These are phyloP conservation scores for Tripterygium wilfordii DNA, from an alignment of 177 flowering plant genomes.

Conservation along the genomic window DNA sequence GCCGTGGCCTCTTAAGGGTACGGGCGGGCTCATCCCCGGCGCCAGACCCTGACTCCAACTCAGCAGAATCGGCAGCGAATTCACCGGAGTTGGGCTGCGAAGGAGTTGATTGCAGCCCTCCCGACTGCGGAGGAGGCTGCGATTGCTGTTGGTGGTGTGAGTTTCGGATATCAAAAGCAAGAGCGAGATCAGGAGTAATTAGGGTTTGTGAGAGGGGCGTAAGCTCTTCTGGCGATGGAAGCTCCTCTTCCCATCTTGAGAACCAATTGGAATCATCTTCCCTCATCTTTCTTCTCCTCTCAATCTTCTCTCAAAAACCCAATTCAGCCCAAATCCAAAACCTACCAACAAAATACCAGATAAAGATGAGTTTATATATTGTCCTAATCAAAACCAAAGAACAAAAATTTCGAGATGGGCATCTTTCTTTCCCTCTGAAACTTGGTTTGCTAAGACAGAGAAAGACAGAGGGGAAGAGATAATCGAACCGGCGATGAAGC, in stretches of 20 bases:
- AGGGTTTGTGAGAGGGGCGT: conserved; percentile 90
- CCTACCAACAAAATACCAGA: too few species aligned
- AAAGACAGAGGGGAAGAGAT: too few species aligned
- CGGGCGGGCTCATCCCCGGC: conserved; percentile 79
- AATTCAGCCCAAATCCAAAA: too few species aligned
- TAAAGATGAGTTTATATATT: too few species aligned
- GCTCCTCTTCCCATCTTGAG: conserved; percentile 85
- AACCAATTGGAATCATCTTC: conserved; percentile 93
- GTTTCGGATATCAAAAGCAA: conserved; percentile 72
- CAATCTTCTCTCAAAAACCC: too few species aligned
- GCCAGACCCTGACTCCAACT: conserved; percentile 36
- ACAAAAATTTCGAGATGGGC: too few species aligned
- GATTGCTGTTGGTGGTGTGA: conserved; percentile 14
- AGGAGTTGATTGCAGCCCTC: too few species aligned
- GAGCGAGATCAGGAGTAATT: conserved; percentile 91
- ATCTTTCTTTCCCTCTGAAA: too few species aligned
- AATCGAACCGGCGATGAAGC: too few species aligned
- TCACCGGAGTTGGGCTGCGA: conserved; percentile 44
- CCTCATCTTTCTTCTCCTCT: too few species aligned
- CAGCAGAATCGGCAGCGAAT: conserved; percentile 44
- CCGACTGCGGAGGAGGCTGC: conserved; percentile 17
- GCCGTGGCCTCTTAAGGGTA: conserved; percentile 85
- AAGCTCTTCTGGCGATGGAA: conserved; percentile 89
- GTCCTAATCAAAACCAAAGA: too few species aligned
- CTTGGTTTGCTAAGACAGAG: too few species aligned